phyloP scores from a whole-genome alignment of 306 rosid genomes.

The Lupinus albus region DNA sequence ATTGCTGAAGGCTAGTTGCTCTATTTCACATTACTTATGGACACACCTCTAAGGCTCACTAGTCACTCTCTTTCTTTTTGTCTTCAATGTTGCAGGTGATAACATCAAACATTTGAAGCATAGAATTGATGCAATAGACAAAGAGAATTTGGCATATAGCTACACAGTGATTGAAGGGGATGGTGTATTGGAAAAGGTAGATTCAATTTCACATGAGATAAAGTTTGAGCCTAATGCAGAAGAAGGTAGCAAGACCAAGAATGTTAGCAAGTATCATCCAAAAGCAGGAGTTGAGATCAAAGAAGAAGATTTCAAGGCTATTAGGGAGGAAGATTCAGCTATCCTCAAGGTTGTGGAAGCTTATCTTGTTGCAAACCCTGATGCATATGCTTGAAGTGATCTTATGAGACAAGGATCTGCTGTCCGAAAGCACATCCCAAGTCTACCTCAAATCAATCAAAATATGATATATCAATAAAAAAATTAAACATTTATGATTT shows the following conservation, averaged over 20 bases:
- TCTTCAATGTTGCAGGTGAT: conserved; percentile 34
- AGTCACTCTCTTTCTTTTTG: background rate
- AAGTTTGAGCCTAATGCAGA: conserved; percentile 40
- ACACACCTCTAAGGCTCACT: no score
- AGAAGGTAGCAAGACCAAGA: conserved; percentile 43
- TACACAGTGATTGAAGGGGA: conserved; percentile 41
- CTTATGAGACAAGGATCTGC: conserved; percentile 5
- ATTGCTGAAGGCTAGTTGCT: conserved; percentile 50
- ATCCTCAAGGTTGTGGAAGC: conserved; percentile 45
- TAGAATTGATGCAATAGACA: conserved; percentile 48
- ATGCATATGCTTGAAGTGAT: conserved; percentile 44
- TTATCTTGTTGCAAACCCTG: conserved; percentile 45
- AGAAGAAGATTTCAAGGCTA: conserved; percentile 48
- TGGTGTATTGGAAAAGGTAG: conserved; percentile 32
- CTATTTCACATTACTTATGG: background rate
- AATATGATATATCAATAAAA: no score
- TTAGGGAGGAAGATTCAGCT: conserved; percentile 34
- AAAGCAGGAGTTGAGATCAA: conserved; percentile 50
- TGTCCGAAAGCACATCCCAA: no score
- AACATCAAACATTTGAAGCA: conserved; percentile 43
- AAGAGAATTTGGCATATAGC: conserved; percentile 41
- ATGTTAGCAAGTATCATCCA: conserved; percentile 40
- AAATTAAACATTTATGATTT: no score
- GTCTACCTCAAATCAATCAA: no score
- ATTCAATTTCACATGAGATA: conserved; percentile 45